Evolutionary conservation across 768 basidiomycete genomes (phyloP), one percentile per base, ranked within the genome.

Genomic region (Mycena chlorophos): DNA sequence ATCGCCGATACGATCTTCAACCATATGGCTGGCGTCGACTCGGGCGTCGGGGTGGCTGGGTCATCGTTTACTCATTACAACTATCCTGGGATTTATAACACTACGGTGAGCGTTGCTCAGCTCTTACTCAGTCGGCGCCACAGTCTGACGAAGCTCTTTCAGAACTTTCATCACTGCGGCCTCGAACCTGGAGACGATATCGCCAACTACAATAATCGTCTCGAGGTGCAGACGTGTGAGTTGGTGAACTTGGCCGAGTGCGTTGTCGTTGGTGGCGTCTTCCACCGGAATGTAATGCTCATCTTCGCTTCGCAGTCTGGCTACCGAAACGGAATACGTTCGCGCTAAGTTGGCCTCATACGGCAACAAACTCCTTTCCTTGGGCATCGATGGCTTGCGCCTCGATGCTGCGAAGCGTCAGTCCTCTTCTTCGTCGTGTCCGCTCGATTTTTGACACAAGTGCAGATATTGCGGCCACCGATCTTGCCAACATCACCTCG

Each of bases 121-220:
- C 19, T 31, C 25, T 25, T 22, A 48, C 14, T 43, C 28, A 45
- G 10, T 37, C 45, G 3, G 8, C 17, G 40, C 19, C 16, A 25
- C 17, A 19, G 26, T 23, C 26, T 5, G 4, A 4, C 20, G 12
- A 16, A 19, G 17, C 25, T 49, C 40, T 39, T 8, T 16, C 48
- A 78, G 71, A 74, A 86, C 65, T 87, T 87, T 67, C 85, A 88
- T 58, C 79, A 86, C 64, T 87, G 85, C 60, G 83, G 85, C 3
- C 70, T 83, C 26, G 77, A 79, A 47, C 67, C 80, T 0, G 66
- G 65, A 2, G 78, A 86, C 59, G 72, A 78, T 52, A 85, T 87
- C 51, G 78, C 76, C 12, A 75, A 86, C 64, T 89, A 79, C 54
- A 61, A 67, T 51, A 82, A 81, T 58, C 66, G 78, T 5, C 51